Base-by-base conservation (phyloP, 2,329 filamentous ascomycete species). In the Clarireedia paspali region DNA sequence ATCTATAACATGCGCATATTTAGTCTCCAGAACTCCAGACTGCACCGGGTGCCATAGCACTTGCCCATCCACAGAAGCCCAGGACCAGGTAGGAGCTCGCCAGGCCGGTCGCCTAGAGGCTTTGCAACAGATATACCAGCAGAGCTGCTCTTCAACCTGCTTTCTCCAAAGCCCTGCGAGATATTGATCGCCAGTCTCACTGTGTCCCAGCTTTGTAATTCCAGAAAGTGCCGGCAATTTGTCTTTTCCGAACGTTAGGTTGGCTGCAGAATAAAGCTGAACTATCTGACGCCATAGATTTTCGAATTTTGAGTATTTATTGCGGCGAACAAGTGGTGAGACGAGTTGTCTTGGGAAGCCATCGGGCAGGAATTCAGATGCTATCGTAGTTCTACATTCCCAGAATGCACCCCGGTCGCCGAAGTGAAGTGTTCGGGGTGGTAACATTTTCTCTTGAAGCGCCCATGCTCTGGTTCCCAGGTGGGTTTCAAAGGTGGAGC, bases 231-330 rank as follows among this genome's bases (percentile, higher is more conserved):
- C 48, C n/a, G 48, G 24, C 42, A 50, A 7, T 6, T 42, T 50
- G 15, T n/a, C 68, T 66, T 20, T 61, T 57, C 26, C 60, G 50
- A 17, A 60, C 58, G 3, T 66, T 61, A 47, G 66, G 59, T 44
- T 55, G 26, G 27, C 62, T 56, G 7, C 44, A 5, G 62, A 64
- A 48, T 66, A 68, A 15, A 63, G 47, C 7, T 57, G 27, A 0
- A 58, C 54, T 1, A 60, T 38, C 4, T 44, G 14, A 20, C 0
- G 26, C 59, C 60, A 62, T 14, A 7, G 10, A 20, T 17, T 23
- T 12, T 6, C 9, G 36, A 4, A 15, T 34, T 39, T 5, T 34
- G 36, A 12, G 27, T 46, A 1, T 44, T 40, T 5, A 24, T 5
- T 7, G 1, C 34, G 38, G 2, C 34, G 15, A 27, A 60, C 49